These are phyloP conservation scores for Ploettnerulaceae sp. DNA, from an alignment of 2,329 filamentous ascomycete genomes.

Conservation along the genomic window DNA sequence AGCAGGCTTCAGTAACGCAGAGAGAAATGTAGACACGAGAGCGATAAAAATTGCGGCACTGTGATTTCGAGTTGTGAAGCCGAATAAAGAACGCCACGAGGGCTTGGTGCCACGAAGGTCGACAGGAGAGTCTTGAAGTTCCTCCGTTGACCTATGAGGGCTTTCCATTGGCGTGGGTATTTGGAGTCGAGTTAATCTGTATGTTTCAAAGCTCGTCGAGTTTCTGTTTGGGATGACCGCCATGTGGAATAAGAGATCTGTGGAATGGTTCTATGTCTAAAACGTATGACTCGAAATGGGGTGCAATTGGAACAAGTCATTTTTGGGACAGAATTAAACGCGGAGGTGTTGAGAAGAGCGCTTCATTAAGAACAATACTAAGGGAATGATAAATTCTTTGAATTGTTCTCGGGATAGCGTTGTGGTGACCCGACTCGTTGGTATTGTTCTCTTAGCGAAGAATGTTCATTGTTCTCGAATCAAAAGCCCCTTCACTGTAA, in stretches of 20 bases:
- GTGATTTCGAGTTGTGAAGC: slow-evolving; percentile 64
- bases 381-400: background rate
- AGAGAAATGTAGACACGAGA: slow-evolving; percentile 49
- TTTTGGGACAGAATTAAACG: background rate
- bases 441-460: slow-evolving; percentile 17
- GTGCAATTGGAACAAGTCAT: background rate
- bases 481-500: too few relatives aligned
- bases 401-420: slow-evolving; percentile 7
- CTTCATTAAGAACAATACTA: slow-evolving; percentile 3
- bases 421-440: slow-evolving; percentile 4
- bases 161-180: slow-evolving; percentile 5
- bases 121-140: background rate
- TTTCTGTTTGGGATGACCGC: background rate
- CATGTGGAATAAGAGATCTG: background rate
- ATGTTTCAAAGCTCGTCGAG: slow-evolving; percentile 7
- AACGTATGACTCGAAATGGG: background rate
- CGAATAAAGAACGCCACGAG: slow-evolving; percentile 50
- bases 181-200: background rate
- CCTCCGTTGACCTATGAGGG: background rate
- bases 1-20: slow-evolving; percentile 59
- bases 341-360: background rate
- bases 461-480: slow-evolving; percentile 9
- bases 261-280: background rate
- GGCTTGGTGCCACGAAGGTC: slow-evolving; percentile 11
- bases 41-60: slow-evolving; percentile 49